Evolutionary conservation across 2,329 filamentous ascomycete species (phyloP).

Genomic region (Taxawa tesnikishii): DNA sequence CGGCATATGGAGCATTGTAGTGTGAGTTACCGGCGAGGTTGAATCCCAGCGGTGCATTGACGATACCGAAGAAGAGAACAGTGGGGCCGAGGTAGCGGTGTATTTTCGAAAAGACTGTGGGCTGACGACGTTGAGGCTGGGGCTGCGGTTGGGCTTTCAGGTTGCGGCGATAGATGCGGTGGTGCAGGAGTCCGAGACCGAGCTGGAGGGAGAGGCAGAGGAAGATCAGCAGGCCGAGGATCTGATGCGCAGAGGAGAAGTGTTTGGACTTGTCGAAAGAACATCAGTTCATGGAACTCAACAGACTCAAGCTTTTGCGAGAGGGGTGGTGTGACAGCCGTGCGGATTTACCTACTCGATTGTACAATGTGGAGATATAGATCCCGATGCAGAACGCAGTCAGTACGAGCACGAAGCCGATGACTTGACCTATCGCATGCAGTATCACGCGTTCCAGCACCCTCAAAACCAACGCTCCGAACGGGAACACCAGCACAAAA

Average conservation of each 20-base stretch:
- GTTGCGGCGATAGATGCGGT: conserved; percentile 18
- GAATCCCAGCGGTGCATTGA: conserved; percentile 50
- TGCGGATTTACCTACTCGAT: conserved; percentile 28
- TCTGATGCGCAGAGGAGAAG: conserved; percentile 34
- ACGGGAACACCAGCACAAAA: conserved; percentile 23
- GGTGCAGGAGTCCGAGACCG: conserved; percentile 26
- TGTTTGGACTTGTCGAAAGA: conserved; percentile 22
- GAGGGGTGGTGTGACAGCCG: too few species aligned
- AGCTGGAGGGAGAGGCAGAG: conserved; percentile 22
- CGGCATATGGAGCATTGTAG: conserved; percentile 35
- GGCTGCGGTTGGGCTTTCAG: too few species aligned
- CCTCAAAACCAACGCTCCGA: conserved; percentile 23
- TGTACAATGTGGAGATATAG: conserved; percentile 25
- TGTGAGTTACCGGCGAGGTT: conserved; percentile 39
- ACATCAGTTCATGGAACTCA: neutral
- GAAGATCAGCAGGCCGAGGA: conserved; percentile 30
- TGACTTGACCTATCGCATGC: conserved; percentile 27
- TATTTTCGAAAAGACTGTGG: conserved; percentile 39
- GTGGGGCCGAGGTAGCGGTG: conserved; percentile 48
- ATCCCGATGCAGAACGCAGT: conserved; percentile 29
- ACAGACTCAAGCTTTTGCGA: too few species aligned
- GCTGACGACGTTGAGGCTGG: too few species aligned
- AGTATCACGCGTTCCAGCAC: conserved; percentile 26
- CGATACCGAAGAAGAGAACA: conserved; percentile 39
- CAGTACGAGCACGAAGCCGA: conserved; percentile 24